Evolutionary conservation across 2,329 filamentous ascomycete genomes (phyloP).

Genomic region (Cucurbitaria berberidis): DNA sequence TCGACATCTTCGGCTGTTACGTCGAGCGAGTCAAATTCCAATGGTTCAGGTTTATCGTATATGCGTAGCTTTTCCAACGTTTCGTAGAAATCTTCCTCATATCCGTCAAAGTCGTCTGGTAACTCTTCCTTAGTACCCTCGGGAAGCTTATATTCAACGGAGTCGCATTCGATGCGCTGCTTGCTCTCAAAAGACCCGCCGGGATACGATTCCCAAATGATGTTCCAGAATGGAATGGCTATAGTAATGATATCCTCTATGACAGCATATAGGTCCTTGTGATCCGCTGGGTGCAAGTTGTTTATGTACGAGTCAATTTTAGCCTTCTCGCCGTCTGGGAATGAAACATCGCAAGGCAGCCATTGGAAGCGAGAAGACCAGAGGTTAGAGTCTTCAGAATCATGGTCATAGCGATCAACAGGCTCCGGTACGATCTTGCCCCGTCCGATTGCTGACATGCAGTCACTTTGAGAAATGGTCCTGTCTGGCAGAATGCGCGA

Average conservation of each 20-base stretch:
- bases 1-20: constrained; percentile 3
- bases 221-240: constrained; percentile 24
- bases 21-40: not conserved
- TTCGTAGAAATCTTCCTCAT: constrained; percentile 3
- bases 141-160: not conserved
- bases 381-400: no score
- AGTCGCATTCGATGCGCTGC: not conserved
- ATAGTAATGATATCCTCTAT: constrained; percentile 29
- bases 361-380: constrained; percentile 53
- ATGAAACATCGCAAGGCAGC: constrained; percentile 57
- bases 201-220: constrained; percentile 1
- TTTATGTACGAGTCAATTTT: constrained; percentile 58
- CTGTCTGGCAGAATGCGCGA: constrained; percentile 17
- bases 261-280: constrained; percentile 17
- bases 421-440: constrained; percentile 11
- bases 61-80: not conserved
- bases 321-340: constrained; percentile 42
- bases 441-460: constrained; percentile 10
- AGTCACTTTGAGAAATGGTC: constrained; percentile 17
- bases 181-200: constrained; percentile 2
- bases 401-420: no score
- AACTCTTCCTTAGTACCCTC: not conserved
- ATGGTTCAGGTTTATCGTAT: constrained; percentile 5
- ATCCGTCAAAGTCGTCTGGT: not conserved
- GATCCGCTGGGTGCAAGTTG: constrained; percentile 56